Conservation (phyloP, 345 rosid genomes). For the Cochlearia excelsa region DNA sequence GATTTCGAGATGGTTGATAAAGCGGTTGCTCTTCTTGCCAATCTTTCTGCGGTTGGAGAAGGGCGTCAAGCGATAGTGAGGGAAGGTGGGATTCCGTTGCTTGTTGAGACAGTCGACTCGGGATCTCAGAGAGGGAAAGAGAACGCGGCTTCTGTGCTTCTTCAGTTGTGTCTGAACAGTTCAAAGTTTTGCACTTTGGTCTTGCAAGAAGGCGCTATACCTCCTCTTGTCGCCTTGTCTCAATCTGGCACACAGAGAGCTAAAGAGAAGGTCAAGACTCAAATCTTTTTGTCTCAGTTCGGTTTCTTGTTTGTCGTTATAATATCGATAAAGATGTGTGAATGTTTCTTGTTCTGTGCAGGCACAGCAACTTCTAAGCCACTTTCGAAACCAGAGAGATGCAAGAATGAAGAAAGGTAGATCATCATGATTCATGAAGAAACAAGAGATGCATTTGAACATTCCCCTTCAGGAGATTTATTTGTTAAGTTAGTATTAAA, state of each 20-base stretch:
- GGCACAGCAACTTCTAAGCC: conserved; percentile 96
- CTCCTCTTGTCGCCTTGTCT: conserved; percentile 91
- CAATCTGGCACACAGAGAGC: conserved; percentile 94
- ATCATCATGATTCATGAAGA: conserved; percentile 43
- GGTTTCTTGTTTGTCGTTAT: not conserved
- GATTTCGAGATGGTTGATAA: conserved; percentile 79
- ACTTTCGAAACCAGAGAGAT: conserved; percentile 86
- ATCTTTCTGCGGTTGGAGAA: conserved; percentile 74
- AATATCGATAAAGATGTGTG: conserved; percentile 10
- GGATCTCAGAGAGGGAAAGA: conserved; percentile 94
- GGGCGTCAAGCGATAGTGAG: conserved; percentile 66
- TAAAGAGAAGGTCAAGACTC: conserved; percentile 74
- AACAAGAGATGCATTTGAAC: conserved; percentile 15
- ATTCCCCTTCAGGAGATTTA: conserved; percentile 17
- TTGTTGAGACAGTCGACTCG: conserved; percentile 75
- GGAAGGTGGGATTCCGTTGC: conserved; percentile 72
- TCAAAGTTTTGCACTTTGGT: conserved; percentile 81
- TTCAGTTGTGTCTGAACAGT: conserved; percentile 77
- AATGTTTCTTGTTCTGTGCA: conserved; percentile 36
- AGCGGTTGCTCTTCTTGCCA: conserved; percentile 86
- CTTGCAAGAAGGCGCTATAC: conserved; percentile 94
- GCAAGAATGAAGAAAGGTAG: conserved; percentile 57
- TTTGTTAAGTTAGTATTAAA: conserved; percentile 10
- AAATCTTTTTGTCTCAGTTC: not conserved
- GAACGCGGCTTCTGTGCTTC: conserved; percentile 76